A percentile compares a stretch with the other conserved stretches of the same genome.
Conservation (phyloP, 2,329 filamentous ascomycete genomes). For the Nemania diffusa region DNA sequence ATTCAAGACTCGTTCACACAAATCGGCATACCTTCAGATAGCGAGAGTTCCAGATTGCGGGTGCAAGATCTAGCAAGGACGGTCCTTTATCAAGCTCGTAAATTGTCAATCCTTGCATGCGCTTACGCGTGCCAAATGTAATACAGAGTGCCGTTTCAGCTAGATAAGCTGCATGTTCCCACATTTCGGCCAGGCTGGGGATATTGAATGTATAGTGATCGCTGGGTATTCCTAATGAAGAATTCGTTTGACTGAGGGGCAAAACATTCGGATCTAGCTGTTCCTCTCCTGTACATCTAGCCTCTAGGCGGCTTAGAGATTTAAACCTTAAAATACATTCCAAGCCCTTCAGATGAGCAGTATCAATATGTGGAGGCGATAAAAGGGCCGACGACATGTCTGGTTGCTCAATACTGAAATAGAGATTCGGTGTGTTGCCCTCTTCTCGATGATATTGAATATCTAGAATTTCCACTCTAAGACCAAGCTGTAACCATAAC, state of each 20-base stretch:
- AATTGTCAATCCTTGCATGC: constrained; percentile 15
- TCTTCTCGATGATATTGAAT: constrained; percentile 39
- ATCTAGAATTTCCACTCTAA: constrained; percentile 40
- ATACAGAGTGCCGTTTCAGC: constrained; percentile 28
- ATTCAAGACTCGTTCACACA: background rate
- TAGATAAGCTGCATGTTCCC: constrained; percentile 24
- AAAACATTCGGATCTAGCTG: background rate
- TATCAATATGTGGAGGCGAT: constrained; percentile 44
- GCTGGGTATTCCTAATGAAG: background rate
- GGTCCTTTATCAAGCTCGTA: constrained; percentile 8
- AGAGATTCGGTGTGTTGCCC: constrained; percentile 45
- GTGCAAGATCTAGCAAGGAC: constrained; percentile 37
- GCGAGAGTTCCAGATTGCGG: constrained; percentile 36
- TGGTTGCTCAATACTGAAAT: constrained; percentile 46
- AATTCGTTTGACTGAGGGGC: background rate
- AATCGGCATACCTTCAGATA: constrained; percentile 31
- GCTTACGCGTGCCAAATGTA: constrained; percentile 28
- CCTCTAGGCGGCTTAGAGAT: background rate
- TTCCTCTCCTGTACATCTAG: background rate
- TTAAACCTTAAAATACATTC: constrained; percentile 42
- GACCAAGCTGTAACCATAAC: constrained; percentile 46
- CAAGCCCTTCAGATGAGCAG: constrained; percentile 46
- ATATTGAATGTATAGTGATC: background rate
- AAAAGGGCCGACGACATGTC: constrained; percentile 47
- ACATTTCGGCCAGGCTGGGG: constrained; percentile 2